phyloP scores from a whole-genome alignment of 2,329 filamentous ascomycete genomes.

The Aspergillus fijiensis region DNA sequence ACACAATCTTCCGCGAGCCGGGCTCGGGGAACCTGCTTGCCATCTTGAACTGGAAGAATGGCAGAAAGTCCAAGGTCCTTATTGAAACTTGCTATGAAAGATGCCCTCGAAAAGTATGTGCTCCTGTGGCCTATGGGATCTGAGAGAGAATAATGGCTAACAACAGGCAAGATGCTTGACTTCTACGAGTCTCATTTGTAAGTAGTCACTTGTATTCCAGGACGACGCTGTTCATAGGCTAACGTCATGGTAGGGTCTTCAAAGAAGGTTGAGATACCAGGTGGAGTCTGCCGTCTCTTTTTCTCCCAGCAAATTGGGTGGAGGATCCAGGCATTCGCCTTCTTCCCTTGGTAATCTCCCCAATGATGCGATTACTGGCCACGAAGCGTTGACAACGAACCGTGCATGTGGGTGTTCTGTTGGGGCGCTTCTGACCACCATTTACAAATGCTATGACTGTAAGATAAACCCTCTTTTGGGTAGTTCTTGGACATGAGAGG shows the following conservation, averaged over 20 bases:
- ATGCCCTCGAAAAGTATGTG: constrained; percentile 43
- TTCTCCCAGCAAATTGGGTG: background rate
- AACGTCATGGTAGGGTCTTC: constrained; percentile 33
- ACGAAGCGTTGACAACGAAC: background rate
- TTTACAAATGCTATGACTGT: constrained; percentile 9
- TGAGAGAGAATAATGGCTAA: constrained; percentile 12
- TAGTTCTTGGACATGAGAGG: background rate
- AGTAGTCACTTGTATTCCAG: constrained; percentile 18
- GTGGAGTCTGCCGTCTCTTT: background rate
- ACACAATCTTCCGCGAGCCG: constrained; percentile 44
- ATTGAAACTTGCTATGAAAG: constrained; percentile 43
- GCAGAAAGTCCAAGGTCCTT: constrained; percentile 43
- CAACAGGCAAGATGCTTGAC: constrained; percentile 42
- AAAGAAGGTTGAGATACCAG: constrained; percentile 28
- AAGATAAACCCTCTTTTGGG: constrained; percentile 13
- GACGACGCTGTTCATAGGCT: constrained; percentile 2
- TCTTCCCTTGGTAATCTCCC: constrained; percentile 1
- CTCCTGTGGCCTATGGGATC: background rate
- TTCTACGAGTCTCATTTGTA: constrained; percentile 53
- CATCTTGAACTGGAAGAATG: constrained; percentile 47
- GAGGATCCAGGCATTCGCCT: background rate
- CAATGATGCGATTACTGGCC: background rate
- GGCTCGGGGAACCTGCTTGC: constrained; percentile 36
- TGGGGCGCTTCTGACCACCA: constrained; percentile 9
- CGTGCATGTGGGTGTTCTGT: constrained; percentile 16